These are phyloP conservation scores for Nidula niveotomentosa DNA, from an alignment of 1,284 basidiomycete species.

Conservation along the genomic window DNA sequence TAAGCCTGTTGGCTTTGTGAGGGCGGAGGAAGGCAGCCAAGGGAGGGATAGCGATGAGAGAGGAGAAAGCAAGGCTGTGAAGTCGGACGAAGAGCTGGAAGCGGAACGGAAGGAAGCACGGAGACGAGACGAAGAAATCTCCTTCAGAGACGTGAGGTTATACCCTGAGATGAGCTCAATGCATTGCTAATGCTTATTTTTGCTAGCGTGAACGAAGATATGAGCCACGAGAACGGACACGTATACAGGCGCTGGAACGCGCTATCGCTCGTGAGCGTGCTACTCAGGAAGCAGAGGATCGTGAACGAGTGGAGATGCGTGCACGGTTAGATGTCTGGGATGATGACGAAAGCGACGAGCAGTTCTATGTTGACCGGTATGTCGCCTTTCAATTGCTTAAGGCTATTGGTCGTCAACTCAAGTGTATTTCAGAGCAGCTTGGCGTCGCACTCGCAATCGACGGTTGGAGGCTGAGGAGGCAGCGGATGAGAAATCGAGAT, in stretches of 20 bases:
- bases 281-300: constrained; percentile 73
- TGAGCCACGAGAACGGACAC: constrained; percentile 75
- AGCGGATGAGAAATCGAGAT: constrained; percentile 80
- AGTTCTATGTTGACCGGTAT: constrained; percentile 84
- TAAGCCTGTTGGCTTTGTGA: constrained; percentile 82
- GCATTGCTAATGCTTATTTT: constrained; percentile 2
- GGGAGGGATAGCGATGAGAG: constrained; percentile 27
- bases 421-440: constrained; percentile 51
- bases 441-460: constrained; percentile 71
- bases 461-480: constrained; percentile 73
- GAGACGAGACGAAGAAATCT: constrained; percentile 76
- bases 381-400: constrained; percentile 10
- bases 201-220: constrained; percentile 77
- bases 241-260: constrained; percentile 75
- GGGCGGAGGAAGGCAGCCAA: constrained; percentile 45
- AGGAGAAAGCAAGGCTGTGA: constrained; percentile 37
- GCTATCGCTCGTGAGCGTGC: constrained; percentile 71
- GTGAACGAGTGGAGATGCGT: constrained; percentile 70
- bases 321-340: constrained; percentile 82
- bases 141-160: constrained; percentile 77
- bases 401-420: not conserved
- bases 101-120: constrained; percentile 72
- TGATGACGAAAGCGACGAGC: constrained; percentile 86
- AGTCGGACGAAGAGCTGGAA: constrained; percentile 87
- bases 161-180: constrained; percentile 1